Evolutionary conservation across 352 stramenopile genomes (phyloP), one percentile per base, ranked within the genome.

Genomic region (Globisporangium nagaii): DNA sequence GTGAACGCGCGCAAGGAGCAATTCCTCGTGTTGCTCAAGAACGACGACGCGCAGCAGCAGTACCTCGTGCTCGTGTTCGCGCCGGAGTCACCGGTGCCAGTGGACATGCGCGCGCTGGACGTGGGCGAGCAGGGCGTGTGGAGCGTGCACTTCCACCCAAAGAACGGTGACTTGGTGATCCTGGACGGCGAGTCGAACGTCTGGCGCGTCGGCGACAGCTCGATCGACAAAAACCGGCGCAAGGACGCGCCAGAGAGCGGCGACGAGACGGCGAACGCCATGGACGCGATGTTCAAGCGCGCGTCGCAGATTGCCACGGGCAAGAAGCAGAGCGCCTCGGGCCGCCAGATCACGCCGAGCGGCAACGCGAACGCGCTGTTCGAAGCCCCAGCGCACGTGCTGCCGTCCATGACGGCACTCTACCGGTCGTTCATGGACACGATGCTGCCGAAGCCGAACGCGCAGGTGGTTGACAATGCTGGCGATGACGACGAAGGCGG

Each of bases 371-470:
- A 49, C 41, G 72, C 62, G 25, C 65, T 95, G 53, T 93, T 95
- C 60, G 78, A 91, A 27, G 84, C 82, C 7, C 82, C 84, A 10
- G 77, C 76, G 13, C 84, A 95, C 64, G 84, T 93, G 37, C 55
- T 94, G 53, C 84, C 84, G 42, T 88, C 82, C 13, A 90, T 94
- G 73, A 86, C 81, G 39, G 73, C 79, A 28, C 62, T 95, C 35
- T 95, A 93, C 65, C 66, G 79, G 3, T 88, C 79, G 40, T 95
- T 92, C 56, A 89, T 95, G 82, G 84, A 95, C 58, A 86, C 80
- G 60, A 90, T 95, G 76, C 67, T 95, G 45, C 66, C 74, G 7
- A 91, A 92, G 56, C 64, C 79, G 4, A 68, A 78, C 35, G 41
- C 55, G 6, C 62, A 69, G 25, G 51, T 42, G 20, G 47, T 39